Evolutionary conservation across 2,329 filamentous ascomycete genomes (phyloP).

Genomic region (Ustilaginoidea virens): DNA sequence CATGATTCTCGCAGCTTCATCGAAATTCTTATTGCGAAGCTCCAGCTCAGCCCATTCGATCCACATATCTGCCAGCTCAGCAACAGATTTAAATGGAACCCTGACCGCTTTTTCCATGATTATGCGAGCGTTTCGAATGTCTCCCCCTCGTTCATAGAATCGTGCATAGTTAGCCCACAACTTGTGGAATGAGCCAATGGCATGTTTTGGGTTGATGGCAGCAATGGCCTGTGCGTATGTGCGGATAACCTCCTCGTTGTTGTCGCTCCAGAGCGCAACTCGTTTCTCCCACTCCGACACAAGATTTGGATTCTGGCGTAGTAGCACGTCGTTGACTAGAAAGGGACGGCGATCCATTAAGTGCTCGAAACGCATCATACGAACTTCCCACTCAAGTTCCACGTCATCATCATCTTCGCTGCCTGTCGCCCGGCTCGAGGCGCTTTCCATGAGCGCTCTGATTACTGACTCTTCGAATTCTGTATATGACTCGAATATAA

Average conservation of each 20-base stretch:
- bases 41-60: constrained; percentile 99
- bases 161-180: constrained; percentile 96
- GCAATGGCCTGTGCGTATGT: constrained; percentile 92
- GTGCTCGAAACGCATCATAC: constrained; percentile 96
- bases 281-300: constrained; percentile 96
- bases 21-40: constrained; percentile 87
- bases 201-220: constrained; percentile 86
- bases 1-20: constrained; percentile 90
- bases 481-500: constrained; percentile 90
- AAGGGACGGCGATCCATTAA: constrained; percentile 95
- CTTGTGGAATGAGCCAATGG: constrained; percentile 82
- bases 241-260: constrained; percentile 78
- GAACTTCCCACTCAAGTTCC: constrained; percentile 87
- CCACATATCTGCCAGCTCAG: constrained; percentile 95
- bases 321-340: constrained; percentile 84
- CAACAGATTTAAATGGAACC: constrained; percentile 94
- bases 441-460: constrained; percentile 76
- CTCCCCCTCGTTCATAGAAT: constrained; percentile 82
- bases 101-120: constrained; percentile 98
- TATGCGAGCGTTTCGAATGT: constrained; percentile 69
- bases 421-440: constrained; percentile 64
- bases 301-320: constrained; percentile 92
- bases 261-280: constrained; percentile 88
- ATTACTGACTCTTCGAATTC: constrained; percentile 97
- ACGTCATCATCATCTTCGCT: constrained; percentile 65